Base-by-base conservation (phyloP, 768 basidiomycete genomes). In the Psilocybe azurescens region DNA sequence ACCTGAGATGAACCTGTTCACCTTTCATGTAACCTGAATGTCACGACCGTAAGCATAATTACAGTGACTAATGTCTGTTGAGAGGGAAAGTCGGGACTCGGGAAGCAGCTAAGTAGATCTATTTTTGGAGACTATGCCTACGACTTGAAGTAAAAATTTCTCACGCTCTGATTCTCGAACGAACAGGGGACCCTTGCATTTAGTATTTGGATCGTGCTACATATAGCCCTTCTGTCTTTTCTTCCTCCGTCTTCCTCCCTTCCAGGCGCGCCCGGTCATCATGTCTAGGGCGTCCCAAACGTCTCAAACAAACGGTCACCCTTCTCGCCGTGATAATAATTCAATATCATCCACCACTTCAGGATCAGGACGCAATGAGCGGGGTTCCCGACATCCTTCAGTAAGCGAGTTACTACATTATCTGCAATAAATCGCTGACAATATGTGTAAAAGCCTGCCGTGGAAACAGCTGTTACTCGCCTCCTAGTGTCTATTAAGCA, bases 401-500 rank as follows among this genome's bases (percentile, higher is more conserved):
- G 81, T 81, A 68, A 69, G 77, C 48, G 57, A 48, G 56, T 55
- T 29, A 48, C 33, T 55, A 55, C 29, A 24, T 50, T 47, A 39
- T 48, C 18, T 29, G 56, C 24, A 16, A 20, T 24, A 33, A 47
- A 28, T 2, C 9, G 47, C 57, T 69, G 54, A 69, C 44, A 16
- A 38, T 29, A 36, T 39, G 55, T 60, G 24, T 60, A 56, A 16
- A 59, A 91, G 88, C 91, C 90, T 60, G 88, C 88, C 2, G 92
- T 96, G 59, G 96, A 97, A 74, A 90, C 93, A 38, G 89, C 93
- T 20, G 95, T 97, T 36, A 97, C 96, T 18, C 86, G 94, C 54
- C 85, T 99, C 10, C 84, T 99, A 28, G 94, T 99, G 2, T 89
- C 95, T 32, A 99, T 98, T 65, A 97, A 98, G 73, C 87, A 93